A percentile compares a stretch with the other conserved stretches of the same genome.
These are phyloP conservation scores for Penicillium polonicum DNA, from an alignment of 2,329 filamentous ascomycete genomes.

Conservation along the genomic window DNA sequence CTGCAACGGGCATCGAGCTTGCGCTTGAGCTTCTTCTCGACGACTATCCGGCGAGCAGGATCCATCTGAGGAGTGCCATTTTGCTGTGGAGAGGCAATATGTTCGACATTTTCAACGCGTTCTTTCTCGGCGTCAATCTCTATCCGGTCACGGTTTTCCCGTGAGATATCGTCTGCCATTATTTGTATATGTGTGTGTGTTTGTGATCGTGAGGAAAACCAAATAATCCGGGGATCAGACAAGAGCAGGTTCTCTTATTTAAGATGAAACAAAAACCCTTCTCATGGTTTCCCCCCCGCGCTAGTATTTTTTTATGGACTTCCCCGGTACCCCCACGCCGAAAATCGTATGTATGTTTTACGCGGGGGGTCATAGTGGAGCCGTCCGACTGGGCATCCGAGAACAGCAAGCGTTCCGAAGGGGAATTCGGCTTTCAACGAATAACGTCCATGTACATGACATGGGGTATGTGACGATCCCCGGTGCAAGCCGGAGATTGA, in stretches of 20 bases:
- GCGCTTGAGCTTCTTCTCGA: slow-evolving; percentile 29
- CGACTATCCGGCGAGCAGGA: slow-evolving; percentile 21
- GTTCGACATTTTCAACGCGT: slow-evolving; percentile 20
- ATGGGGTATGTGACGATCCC: background rate
- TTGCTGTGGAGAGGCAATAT: slow-evolving; percentile 13
- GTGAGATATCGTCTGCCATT: slow-evolving; percentile 25
- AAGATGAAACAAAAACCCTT: background rate
- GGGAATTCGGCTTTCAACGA: background rate
- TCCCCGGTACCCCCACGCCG: slow-evolving; percentile 12
- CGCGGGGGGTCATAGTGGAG: slow-evolving; percentile 9
- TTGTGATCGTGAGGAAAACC: background rate
- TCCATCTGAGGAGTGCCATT: slow-evolving; percentile 19
- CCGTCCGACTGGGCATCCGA: background rate
- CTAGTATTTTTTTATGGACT: slow-evolving; percentile 3
- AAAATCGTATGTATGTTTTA: background rate
- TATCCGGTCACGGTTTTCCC: slow-evolving; percentile 11
- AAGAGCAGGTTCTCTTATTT: slow-evolving; percentile 1
- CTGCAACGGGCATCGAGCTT: slow-evolving; percentile 31
- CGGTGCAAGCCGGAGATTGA: background rate
- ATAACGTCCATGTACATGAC: background rate
- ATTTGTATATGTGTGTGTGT: background rate
- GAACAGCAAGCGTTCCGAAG: background rate
- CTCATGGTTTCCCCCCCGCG: slow-evolving; percentile 4
- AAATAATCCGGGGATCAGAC: background rate
- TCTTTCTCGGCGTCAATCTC: slow-evolving; percentile 22